Evolutionary conservation across 371 early-diverging fungal genomes (phyloP).

Genomic region (Vairimorpha necatrix): DNA sequence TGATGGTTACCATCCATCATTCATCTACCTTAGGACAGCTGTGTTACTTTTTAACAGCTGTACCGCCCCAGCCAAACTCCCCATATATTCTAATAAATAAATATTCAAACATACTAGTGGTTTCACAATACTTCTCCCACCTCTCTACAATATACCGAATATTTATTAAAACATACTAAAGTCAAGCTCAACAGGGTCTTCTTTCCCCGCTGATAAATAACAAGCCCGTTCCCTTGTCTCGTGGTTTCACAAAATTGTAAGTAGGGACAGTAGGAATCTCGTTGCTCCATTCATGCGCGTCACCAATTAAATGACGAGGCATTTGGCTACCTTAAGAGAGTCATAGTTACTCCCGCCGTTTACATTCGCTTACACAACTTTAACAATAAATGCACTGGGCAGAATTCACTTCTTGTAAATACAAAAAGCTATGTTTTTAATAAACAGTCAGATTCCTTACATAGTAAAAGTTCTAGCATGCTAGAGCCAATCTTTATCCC

Average conservation of each 20-base stretch:
- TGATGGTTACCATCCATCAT: conserved; percentile 41
- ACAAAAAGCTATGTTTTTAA: conserved; percentile 72
- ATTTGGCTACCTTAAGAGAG: conserved; percentile 71
- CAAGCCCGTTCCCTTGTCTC: conserved; percentile 69
- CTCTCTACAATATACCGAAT: conserved; percentile 24
- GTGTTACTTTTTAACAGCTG: conserved; percentile 51
- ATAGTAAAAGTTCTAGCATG: conserved; percentile 56
- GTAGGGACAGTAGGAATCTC: conserved; percentile 70
- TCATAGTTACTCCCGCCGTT: conserved; percentile 72
- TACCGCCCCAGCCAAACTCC: conserved; percentile 59
- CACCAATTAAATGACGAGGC: conserved; percentile 71
- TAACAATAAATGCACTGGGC: conserved; percentile 71
- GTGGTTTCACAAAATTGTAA: conserved; percentile 69
- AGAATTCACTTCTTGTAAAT: conserved; percentile 71
- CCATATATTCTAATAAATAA: conserved; percentile 31
- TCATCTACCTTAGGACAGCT: conserved; percentile 47
- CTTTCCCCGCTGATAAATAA: conserved; percentile 68
- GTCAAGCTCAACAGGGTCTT: conserved; percentile 64
- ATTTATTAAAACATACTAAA: conserved; percentile 23
- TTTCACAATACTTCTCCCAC: conserved; percentile 43
- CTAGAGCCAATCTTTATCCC: conserved; percentile 47
- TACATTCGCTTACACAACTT: conserved; percentile 70
- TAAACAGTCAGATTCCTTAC: conserved; percentile 71
- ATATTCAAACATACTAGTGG: conserved; percentile 22
- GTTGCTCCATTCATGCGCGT: conserved; percentile 71